Conservation (phyloP, 108 stramenopile genomes). For the Conticribra guillardii region DNA sequence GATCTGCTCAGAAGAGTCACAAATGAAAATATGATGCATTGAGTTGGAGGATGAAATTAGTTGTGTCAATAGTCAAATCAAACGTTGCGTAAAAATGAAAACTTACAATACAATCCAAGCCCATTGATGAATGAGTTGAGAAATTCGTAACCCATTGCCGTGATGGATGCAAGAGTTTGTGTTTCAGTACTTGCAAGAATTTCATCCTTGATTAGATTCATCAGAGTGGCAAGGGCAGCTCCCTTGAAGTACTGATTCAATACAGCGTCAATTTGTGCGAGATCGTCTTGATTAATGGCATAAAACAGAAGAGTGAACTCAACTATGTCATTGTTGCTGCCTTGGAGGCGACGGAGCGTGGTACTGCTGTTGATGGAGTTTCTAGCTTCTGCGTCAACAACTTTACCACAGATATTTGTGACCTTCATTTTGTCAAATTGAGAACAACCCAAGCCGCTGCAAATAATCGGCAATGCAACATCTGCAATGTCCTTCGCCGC, state of each 20-base stretch:
- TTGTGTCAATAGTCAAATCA: too few species aligned
- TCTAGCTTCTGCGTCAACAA: slow-evolving; percentile 7
- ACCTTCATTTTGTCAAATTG: slow-evolving; percentile 6
- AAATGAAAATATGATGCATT: too few species aligned
- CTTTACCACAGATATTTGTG: slow-evolving; percentile 15
- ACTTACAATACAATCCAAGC: slow-evolving; percentile 16
- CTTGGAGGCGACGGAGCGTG: background rate
- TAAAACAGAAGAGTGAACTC: slow-evolving; percentile 16
- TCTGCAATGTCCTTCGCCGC: slow-evolving; percentile 12
- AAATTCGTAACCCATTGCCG: slow-evolving; percentile 15
- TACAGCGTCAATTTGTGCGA: slow-evolving; percentile 12
- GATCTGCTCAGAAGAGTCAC: too few species aligned
- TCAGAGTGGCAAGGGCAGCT: background rate
- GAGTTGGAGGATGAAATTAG: too few species aligned
- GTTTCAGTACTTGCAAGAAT: background rate
- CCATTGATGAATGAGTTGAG: slow-evolving; percentile 15
- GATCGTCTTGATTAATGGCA: slow-evolving; percentile 8
- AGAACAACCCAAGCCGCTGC: slow-evolving; percentile 3
- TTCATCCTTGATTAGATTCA: slow-evolving; percentile 6
- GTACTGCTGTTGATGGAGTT: background rate
- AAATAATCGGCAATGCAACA: background rate
- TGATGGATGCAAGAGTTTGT: slow-evolving; percentile 8
- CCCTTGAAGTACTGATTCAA: slow-evolving; percentile 15
- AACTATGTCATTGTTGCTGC: background rate
- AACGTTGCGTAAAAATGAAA: too few species aligned